Conservation (phyloP, 108 stramenopile genomes). For the Pseudonitzschia delicatissima region DNA sequence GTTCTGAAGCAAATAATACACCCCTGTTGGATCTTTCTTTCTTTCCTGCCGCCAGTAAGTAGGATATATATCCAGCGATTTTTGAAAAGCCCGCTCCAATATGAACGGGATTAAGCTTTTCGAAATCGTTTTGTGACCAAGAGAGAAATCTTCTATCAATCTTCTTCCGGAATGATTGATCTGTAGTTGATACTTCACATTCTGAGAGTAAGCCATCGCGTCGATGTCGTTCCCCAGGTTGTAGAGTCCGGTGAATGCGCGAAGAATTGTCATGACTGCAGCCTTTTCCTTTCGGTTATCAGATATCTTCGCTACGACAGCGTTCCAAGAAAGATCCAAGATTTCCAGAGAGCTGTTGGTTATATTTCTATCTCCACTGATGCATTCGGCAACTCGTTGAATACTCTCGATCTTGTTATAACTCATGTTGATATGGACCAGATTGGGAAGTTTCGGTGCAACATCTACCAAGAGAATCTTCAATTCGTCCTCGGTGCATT, state of each 20-base stretch:
- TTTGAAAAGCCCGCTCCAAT: no score
- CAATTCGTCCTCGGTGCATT: not conserved
- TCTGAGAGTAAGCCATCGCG: no score
- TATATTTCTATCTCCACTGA: not conserved
- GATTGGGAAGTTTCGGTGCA: not conserved
- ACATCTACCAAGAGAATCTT: not conserved
- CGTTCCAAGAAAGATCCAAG: not conserved
- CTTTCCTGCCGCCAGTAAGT: no score
- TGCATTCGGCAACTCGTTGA: not conserved
- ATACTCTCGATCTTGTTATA: not conserved
- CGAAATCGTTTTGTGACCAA: no score
- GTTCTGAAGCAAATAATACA: no score
- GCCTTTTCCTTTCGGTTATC: not conserved
- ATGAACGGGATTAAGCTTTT: no score
- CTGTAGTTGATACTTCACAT: no score
- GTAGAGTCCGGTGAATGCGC: not conserved
- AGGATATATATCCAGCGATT: no score
- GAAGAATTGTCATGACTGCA: not conserved
- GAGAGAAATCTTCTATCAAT: no score
- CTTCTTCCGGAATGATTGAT: no score
- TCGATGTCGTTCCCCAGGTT: not conserved
- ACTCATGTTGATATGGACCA: not conserved
- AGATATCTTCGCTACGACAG: not conserved
- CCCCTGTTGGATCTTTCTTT: no score
- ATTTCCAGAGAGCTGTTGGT: not conserved